phyloP scores from a whole-genome alignment of 1,284 basidiomycete genomes.

The Ganoderma resinaceum region DNA sequence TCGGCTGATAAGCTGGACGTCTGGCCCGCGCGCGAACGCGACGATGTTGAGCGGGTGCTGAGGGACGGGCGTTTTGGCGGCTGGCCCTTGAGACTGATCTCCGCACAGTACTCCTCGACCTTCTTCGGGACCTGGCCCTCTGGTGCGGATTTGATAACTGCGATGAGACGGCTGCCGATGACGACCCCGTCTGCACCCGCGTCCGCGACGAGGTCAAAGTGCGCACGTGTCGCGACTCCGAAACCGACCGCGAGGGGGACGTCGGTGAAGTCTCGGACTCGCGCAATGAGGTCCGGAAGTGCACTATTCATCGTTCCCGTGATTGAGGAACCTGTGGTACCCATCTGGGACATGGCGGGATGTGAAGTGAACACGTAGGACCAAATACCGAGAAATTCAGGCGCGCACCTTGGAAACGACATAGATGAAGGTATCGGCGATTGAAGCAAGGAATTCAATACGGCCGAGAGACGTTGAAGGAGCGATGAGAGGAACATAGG shows the following conservation, averaged over 20 bases:
- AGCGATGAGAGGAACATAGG: conserved; percentile 96
- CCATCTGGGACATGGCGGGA: conserved; percentile 75
- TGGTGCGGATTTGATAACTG: conserved; percentile 76
- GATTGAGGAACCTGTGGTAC: conserved; percentile 93
- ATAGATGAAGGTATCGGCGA: conserved; percentile 98
- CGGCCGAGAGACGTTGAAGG: conserved; percentile 91
- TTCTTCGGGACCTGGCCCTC: conserved; percentile 58
- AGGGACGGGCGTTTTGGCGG: conserved; percentile 38
- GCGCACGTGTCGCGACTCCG: conserved; percentile 91
- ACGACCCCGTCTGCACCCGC: conserved; percentile 96
- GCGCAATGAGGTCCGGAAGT: conserved; percentile 81
- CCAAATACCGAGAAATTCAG: neutral
- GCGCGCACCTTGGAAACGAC: conserved; percentile 84
- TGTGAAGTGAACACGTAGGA: neutral
- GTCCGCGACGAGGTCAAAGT: conserved; percentile 86
- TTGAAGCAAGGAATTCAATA: conserved; percentile 90
- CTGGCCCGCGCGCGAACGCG: conserved; percentile 31
- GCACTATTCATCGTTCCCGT: conserved; percentile 74
- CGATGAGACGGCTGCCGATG: conserved; percentile 88
- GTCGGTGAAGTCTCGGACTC: conserved; percentile 75
- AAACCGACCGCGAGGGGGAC: conserved; percentile 96
- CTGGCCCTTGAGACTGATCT: conserved; percentile 71
- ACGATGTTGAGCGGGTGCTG: conserved; percentile 29
- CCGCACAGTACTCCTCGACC: conserved; percentile 80
- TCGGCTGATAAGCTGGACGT: conserved; percentile 42